Base-by-base conservation (phyloP, 2,329 filamentous ascomycete species). In the Arthrobotrys sphaeroides region DNA sequence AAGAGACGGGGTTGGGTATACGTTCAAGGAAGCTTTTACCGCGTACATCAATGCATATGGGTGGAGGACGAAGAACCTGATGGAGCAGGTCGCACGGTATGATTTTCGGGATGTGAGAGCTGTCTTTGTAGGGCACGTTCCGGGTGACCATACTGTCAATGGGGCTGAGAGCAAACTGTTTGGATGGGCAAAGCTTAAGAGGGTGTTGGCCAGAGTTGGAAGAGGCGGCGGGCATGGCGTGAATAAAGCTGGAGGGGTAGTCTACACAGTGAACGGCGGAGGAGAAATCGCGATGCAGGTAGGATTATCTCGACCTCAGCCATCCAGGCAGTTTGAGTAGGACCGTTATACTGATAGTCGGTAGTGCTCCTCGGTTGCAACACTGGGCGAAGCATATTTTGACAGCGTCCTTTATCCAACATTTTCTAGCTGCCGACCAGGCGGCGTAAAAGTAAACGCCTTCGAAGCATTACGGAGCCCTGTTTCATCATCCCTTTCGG, bases 111-210 rank as follows among this genome's bases (percentile, higher is more conserved):
- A 84, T 2, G 84, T 97, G 28, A 87, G 85, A 51, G 93, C 88
- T 5, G 88, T 90, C 0, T 85, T 97, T 3, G 83, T 97, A n/a
- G 91, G 90, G 12, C 95, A 92, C 79, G 88, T 92, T 0, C 93
- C 93, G 0, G 90, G 91, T 0, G 87, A 86, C 24, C 89, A 92
- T 79, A 83, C 85, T 3, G 78, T 86, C 0, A 81, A 83, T 18
- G 82, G 77, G 3, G 70, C 85, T 31, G 82, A 85, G 73, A 83
- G 83, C 83, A 20, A 90, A 90, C 0, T 82, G 85, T n/a, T 96
- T 90, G 88, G 93, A 92, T 96, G 92, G 91, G 84, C 87, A 1
- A 90, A 87, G 1, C 80, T 96, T 9, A 86, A 86, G 77, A 85
- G 88, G 51, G 85, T 87, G 0, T 83, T 96, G 6, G 82, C 83